Evolutionary conservation across 2,329 filamentous ascomycete species (phyloP).

Genomic region (Fusarium tuaranense): DNA sequence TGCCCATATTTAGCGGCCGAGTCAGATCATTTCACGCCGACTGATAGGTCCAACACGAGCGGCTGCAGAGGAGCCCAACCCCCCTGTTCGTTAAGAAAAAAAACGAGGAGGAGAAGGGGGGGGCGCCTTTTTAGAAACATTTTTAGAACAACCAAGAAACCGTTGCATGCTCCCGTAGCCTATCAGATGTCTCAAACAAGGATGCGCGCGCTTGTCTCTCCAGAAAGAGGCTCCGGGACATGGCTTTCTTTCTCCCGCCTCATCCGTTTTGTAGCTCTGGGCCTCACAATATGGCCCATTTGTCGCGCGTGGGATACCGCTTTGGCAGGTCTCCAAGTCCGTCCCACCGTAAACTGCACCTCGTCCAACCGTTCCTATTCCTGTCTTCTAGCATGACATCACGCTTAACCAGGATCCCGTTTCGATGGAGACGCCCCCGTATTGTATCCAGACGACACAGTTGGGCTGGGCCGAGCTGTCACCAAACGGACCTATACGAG

Average conservation of each 20-base stretch:
- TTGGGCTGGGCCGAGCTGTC: constrained; percentile 21
- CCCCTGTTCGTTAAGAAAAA: not conserved
- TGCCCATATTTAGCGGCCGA: not conserved
- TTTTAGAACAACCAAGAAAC: not conserved
- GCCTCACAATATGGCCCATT: not conserved
- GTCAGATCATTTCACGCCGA: not conserved
- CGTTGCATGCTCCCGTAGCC: not conserved
- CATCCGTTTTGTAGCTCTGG: not conserved
- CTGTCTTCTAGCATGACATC: constrained; percentile 28
- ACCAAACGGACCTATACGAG: constrained; percentile 14
- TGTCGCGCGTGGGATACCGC: not conserved
- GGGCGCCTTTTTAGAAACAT: not conserved
- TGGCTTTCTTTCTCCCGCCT: not conserved
- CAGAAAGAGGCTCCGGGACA: not conserved
- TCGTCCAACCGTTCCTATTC: constrained; percentile 13
- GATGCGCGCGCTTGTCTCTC: not conserved
- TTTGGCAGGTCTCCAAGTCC: not conserved
- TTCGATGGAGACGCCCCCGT: constrained; percentile 33
- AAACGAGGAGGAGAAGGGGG: not conserved
- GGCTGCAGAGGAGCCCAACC: not conserved
- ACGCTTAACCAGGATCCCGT: constrained; percentile 15
- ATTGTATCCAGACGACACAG: constrained; percentile 8
- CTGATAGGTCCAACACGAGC: not conserved
- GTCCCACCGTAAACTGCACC: constrained; percentile 23
- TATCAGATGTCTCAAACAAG: not conserved